Conservation (phyloP, 768 basidiomycete species). For the Serpula lacrymans region DNA sequence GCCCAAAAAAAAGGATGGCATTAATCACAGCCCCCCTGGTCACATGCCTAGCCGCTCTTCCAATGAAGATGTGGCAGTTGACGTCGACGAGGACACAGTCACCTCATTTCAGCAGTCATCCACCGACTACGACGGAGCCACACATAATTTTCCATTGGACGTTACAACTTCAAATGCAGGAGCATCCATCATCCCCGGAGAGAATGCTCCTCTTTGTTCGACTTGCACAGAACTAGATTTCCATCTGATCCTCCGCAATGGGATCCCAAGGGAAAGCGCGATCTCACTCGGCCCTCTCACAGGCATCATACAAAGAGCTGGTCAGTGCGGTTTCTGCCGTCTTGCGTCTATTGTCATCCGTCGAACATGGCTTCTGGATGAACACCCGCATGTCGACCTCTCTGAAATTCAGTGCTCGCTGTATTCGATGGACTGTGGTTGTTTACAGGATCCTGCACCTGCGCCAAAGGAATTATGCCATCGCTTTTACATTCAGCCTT, state of each 20-base stretch:
- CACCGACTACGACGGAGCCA: too few species aligned
- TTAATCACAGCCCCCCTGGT: too few species aligned
- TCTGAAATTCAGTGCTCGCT: slow-evolving; percentile 1
- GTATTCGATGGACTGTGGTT: slow-evolving; percentile 4
- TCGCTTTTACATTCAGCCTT: slow-evolving; percentile 9
- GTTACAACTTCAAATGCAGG: too few species aligned
- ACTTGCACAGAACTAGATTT: slow-evolving; percentile 11
- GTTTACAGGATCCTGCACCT: not conserved
- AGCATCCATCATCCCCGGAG: too few species aligned
- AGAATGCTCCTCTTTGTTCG: slow-evolving; percentile 9
- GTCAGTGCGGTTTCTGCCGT: slow-evolving; percentile 13
- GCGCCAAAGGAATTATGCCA: slow-evolving; percentile 8
- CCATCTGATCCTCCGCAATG: slow-evolving; percentile 10
- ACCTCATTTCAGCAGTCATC: too few species aligned
- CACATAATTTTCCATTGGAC: too few species aligned
- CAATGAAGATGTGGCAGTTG: too few species aligned
- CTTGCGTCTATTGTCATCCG: slow-evolving; percentile 8
- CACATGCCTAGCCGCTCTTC: too few species aligned
- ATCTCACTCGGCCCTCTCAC: slow-evolving; percentile 7
- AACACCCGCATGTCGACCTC: slow-evolving; percentile 11
- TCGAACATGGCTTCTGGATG: slow-evolving; percentile 14
- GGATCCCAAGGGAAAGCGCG: slow-evolving; percentile 4
- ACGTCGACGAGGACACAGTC: too few species aligned
- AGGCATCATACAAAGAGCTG: slow-evolving; percentile 7
- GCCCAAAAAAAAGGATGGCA: too few species aligned